Conservation (phyloP, 768 basidiomycete genomes). For the Auricularia cornea region DNA sequence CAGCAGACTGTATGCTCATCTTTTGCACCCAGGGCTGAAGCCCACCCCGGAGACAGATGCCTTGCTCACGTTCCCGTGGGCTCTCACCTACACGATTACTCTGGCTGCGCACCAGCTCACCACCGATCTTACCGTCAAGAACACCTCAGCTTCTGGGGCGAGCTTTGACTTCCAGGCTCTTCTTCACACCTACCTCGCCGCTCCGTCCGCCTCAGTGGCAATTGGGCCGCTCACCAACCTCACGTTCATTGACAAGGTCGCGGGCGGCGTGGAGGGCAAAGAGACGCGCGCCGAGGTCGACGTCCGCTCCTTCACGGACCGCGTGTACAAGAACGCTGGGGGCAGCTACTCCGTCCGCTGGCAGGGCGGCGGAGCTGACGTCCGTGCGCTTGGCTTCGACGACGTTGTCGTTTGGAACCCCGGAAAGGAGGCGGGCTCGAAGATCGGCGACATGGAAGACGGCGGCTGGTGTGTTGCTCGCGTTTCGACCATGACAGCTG, state of each 20-base stretch:
- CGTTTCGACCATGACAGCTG: neutral
- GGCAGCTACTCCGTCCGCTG: slow-evolving; percentile 50
- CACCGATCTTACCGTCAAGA: slow-evolving; percentile 75
- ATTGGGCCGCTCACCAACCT: slow-evolving; percentile 58
- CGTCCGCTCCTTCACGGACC: slow-evolving; percentile 61
- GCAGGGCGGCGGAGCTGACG: slow-evolving; percentile 45
- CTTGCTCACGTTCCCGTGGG: slow-evolving; percentile 57
- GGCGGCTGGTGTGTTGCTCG: slow-evolving; percentile 62
- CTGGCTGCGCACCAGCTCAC: slow-evolving; percentile 63
- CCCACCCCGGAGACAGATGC: slow-evolving; percentile 51
- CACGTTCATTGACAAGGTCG: slow-evolving; percentile 67
- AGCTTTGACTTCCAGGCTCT: slow-evolving; percentile 74
- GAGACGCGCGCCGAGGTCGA: slow-evolving; percentile 59
- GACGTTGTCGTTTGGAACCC: slow-evolving; percentile 97
- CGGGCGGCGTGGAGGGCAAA: slow-evolving; percentile 38
- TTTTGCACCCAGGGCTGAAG: slow-evolving; percentile 41
- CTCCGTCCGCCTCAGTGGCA: slow-evolving; percentile 48
- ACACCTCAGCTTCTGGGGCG: slow-evolving; percentile 36
- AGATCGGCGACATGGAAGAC: slow-evolving; percentile 84
- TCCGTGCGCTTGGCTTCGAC: slow-evolving; percentile 50
- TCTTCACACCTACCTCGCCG: slow-evolving; percentile 82
- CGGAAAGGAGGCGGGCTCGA: slow-evolving; percentile 52
- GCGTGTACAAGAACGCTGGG: slow-evolving; percentile 62
- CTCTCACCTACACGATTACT: slow-evolving; percentile 74
- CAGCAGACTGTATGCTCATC: neutral